phyloP scores from a whole-genome alignment of 768 basidiomycete species.

The Boletus fagicola region DNA sequence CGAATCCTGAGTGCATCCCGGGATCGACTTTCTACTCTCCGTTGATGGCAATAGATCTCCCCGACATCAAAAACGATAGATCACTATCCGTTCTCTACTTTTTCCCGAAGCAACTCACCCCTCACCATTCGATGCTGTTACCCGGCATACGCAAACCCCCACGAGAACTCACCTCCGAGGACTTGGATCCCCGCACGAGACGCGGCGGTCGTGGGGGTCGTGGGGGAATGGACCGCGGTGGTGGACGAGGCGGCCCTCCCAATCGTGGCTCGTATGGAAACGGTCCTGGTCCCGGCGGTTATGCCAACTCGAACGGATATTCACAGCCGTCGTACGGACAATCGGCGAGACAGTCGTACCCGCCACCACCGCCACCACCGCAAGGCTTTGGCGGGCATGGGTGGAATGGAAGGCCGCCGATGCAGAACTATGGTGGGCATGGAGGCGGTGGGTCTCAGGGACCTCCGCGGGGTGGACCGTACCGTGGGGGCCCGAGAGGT shows the following conservation, averaged over 20 bases:
- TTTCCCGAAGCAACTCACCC: slow-evolving; percentile 83
- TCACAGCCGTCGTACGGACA: slow-evolving; percentile 20
- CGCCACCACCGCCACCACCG: slow-evolving; percentile 6
- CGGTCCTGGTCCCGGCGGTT: slow-evolving; percentile 2
- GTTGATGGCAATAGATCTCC: slow-evolving; percentile 54
- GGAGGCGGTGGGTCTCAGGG: slow-evolving; percentile 32
- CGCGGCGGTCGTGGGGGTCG: slow-evolving; percentile 50
- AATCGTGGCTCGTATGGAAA: slow-evolving; percentile 25
- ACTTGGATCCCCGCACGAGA: slow-evolving; percentile 65
- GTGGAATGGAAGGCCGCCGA: slow-evolving; percentile 32
- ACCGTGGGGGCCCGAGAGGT: slow-evolving; percentile 28
- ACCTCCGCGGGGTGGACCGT: slow-evolving; percentile 24
- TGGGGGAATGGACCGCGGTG: slow-evolving; percentile 38
- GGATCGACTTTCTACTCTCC: slow-evolving; percentile 87
- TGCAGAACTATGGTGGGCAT: slow-evolving; percentile 33
- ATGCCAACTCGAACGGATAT: slow-evolving; percentile 21
- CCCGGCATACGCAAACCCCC: slow-evolving; percentile 63
- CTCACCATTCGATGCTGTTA: slow-evolving; percentile 82
- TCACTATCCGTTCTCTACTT: slow-evolving; percentile 85
- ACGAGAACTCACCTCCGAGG: slow-evolving; percentile 61
- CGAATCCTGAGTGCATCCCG: slow-evolving; percentile 87
- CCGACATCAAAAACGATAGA: slow-evolving; percentile 83
- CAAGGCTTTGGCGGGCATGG: slow-evolving; percentile 33
- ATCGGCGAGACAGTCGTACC: slow-evolving; percentile 19
- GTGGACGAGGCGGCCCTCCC: slow-evolving; percentile 32